Conservation (phyloP, 768 basidiomycete species). For the Boletus rubescentipes region DNA sequence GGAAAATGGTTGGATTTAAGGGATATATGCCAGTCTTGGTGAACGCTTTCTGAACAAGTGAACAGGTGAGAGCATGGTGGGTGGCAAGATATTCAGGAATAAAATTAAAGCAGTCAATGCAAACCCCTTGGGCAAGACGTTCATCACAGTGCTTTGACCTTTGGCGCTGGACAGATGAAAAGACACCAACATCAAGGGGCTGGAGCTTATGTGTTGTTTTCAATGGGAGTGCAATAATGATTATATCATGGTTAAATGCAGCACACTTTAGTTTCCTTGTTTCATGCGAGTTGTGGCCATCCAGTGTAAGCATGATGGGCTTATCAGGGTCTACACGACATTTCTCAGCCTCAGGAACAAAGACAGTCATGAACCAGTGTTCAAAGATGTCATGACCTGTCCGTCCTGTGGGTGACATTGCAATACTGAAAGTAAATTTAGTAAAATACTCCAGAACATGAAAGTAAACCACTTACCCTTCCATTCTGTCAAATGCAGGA, state of each 20-base stretch:
- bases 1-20: background rate
- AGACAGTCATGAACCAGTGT: background rate
- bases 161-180: background rate
- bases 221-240: background rate
- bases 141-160: background rate
- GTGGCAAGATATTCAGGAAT: background rate
- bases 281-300: background rate
- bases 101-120: background rate
- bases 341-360: background rate
- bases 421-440: background rate
- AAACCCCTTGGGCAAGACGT: background rate
- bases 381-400: background rate
- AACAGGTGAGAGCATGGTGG: background rate
- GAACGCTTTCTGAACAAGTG: background rate
- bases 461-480: background rate
- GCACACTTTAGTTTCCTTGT: background rate
- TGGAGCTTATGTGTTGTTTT: background rate
- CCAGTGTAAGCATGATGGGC: background rate
- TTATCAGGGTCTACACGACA: background rate
- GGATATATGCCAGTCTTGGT: background rate
- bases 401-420: background rate
- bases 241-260: background rate
- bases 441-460: background rate
- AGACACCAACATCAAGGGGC: background rate
- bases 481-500: background rate